A percentile compares a stretch with the other conserved stretches of the same genome.
phyloP scores from a whole-genome alignment of 495 filamentous ascomycete genomes.

The Patellaria atrata region DNA sequence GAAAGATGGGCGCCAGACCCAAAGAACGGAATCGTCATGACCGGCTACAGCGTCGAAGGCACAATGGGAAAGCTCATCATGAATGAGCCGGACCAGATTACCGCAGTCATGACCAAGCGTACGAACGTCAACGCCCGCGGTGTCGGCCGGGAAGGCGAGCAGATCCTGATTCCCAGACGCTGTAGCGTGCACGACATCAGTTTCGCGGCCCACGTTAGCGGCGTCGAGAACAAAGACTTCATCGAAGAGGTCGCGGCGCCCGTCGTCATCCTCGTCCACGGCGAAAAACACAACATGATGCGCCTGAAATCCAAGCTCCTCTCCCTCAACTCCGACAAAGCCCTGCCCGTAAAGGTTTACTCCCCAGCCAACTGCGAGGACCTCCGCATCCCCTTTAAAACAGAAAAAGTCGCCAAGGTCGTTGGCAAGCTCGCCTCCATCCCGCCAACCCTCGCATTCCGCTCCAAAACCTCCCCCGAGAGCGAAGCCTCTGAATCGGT shows the following conservation, averaged over 20 bases:
- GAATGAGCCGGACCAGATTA: conserved; percentile 84
- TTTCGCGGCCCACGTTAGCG: conserved; percentile 94
- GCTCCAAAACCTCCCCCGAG: conserved; percentile 8
- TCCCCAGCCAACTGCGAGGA: conserved; percentile 90
- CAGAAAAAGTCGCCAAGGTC: conserved; percentile 92
- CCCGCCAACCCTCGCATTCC: conserved; percentile 39
- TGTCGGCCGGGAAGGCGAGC: conserved; percentile 42
- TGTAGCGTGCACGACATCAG: conserved; percentile 86
- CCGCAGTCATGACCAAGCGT: conserved; percentile 71
- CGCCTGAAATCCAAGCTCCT: conserved; percentile 85
- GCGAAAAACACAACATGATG: conserved; percentile 97
- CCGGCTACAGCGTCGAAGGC: conserved; percentile 93
- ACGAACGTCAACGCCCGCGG: conserved; percentile 32
- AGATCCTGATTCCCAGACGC: conserved; percentile 80
- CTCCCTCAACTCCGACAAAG: conserved; percentile 72
- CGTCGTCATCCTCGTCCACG: conserved; percentile 92
- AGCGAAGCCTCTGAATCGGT: conserved; percentile 22
- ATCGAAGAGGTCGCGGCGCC: conserved; percentile 84
- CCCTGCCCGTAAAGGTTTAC: conserved; percentile 72
- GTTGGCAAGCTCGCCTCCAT: conserved; percentile 84
- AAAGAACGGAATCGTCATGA: conserved; percentile 92
- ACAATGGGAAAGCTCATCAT: conserved; percentile 95
- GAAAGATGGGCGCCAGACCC: conserved; percentile 93
- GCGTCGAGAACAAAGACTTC: conserved; percentile 86
- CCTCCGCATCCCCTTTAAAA: conserved; percentile 83